Base-by-base conservation (phyloP, 164 flowering plant genomes). In the Akebia trifoliata region DNA sequence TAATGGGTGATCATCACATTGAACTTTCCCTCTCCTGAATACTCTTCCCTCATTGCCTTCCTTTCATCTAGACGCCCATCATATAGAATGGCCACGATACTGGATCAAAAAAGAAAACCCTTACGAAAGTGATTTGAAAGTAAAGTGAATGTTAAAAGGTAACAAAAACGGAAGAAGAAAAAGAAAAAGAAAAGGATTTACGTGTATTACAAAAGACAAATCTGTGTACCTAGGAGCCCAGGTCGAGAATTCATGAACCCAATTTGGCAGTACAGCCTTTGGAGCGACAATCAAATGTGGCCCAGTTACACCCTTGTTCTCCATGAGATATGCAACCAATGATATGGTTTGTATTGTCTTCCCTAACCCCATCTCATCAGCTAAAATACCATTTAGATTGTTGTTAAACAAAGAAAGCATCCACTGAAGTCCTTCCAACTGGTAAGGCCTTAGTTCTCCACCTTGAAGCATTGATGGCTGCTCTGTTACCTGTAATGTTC, bases 291-390 rank as follows among this genome's bases (percentile, higher is more conserved):
- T 87, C 76, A 94, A 77, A 72, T 90, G 89, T 18, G 99, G 99
- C 38, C 99, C 97, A 64, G 71, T 62, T 29, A 94, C 95, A 55
- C 79, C 84, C 64, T 94, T 94, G 57, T 83, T 81, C 70, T 94
- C 99, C 71, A 88, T 56, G 60, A 94, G 82, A 68, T 94, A 91
- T 28, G 97, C 96, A 66, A 94, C 73, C 70, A 94, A 67, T 18
- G 99, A 74, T 57, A 94, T 90, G 21, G 99, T 85, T 68, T 94
- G 99, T 50, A 94, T 94, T 59, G 99, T 94, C 76, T 94, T 94
- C 51, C 99, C 99, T 68, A 94, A 71, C 4, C 99, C 99, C 97
- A 94, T 94, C 73, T 94, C 99, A 79, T 94, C 99, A 43, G 99
- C 97, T 72, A 94, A 77, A 57, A 94, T 91, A 43, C 99, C 99